These are phyloP conservation scores for Apodospora peruviana DNA, from an alignment of 495 filamentous ascomycete genomes.

Conservation along the genomic window DNA sequence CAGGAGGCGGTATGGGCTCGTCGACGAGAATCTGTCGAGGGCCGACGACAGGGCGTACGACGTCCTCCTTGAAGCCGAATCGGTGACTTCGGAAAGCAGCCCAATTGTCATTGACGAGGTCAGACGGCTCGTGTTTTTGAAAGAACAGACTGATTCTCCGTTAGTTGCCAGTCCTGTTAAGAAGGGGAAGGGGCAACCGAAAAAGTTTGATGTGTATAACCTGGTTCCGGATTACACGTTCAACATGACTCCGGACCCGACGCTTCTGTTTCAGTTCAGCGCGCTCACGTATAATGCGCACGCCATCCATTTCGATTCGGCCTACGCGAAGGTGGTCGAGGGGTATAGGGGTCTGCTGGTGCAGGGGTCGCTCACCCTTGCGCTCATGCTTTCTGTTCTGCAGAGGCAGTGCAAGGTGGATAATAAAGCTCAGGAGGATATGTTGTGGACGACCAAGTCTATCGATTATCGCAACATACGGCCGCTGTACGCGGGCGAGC, in stretches of 20 bases:
- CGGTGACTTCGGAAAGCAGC: too few relatives aligned
- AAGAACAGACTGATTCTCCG: not conserved
- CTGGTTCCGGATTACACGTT: slow-evolving; percentile 51
- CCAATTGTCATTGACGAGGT: not conserved
- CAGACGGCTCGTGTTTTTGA: slow-evolving; percentile 1
- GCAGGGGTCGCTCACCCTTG: slow-evolving; percentile 79
- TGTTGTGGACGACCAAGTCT: slow-evolving; percentile 26
- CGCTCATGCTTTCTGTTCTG: slow-evolving; percentile 64
- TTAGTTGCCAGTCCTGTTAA: not conserved
- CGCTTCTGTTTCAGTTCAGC: slow-evolving; percentile 77
- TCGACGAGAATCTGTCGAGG: not conserved
- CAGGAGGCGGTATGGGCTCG: slow-evolving; percentile 24
- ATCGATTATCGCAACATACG: slow-evolving; percentile 80
- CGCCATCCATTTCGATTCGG: slow-evolving; percentile 72
- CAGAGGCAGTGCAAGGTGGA: slow-evolving; percentile 11
- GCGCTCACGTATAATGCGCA: slow-evolving; percentile 85
- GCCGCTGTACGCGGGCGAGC: slow-evolving; percentile 69
- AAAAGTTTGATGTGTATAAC: not conserved
- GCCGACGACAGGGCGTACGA: too few relatives aligned
- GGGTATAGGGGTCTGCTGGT: slow-evolving; percentile 71
- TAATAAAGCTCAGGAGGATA: not conserved
- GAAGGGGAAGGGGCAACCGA: not conserved
- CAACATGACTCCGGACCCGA: slow-evolving; percentile 53
- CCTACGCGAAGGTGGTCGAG: slow-evolving; percentile 64
- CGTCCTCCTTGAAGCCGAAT: not conserved